phyloP scores from a whole-genome alignment of 1,284 basidiomycete genomes.

The Sanghuangporus baumii region DNA sequence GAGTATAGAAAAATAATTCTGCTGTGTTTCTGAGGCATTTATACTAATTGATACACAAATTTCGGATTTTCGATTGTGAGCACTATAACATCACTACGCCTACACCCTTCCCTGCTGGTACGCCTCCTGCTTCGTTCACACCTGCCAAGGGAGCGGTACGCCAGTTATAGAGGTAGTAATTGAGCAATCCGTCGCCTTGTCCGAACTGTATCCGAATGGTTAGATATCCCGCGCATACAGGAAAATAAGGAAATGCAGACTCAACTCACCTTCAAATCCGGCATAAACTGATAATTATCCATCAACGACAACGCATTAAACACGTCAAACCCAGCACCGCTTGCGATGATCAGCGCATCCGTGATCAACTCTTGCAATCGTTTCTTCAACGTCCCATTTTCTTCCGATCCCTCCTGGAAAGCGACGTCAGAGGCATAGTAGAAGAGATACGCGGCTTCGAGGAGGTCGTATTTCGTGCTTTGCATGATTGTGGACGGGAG shows the following conservation, averaged over 20 bases:
- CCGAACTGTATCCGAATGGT: slow-evolving; percentile 62
- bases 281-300: slow-evolving; percentile 85
- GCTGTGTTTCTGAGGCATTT: neutral
- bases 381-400: slow-evolving; percentile 57
- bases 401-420: slow-evolving; percentile 53
- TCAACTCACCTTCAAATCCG: slow-evolving; percentile 68
- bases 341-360: slow-evolving; percentile 78
- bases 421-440: slow-evolving; percentile 79
- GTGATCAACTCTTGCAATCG: slow-evolving; percentile 70
- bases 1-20: neutral
- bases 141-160: slow-evolving; percentile 76
- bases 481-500: slow-evolving; percentile 89
- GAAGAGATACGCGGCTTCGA: slow-evolving; percentile 91
- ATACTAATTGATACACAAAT: neutral
- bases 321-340: slow-evolving; percentile 85
- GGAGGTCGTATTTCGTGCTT: slow-evolving; percentile 51
- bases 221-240: slow-evolving; percentile 17
- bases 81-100: slow-evolving; percentile 74
- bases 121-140: slow-evolving; percentile 42
- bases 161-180: slow-evolving; percentile 95
- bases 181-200: slow-evolving; percentile 82
- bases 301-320: slow-evolving; percentile 94
- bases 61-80: neutral
- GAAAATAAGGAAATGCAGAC: slow-evolving; percentile 3
- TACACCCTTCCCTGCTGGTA: slow-evolving; percentile 61